A percentile compares a stretch with the other conserved stretches of the same genome.
phyloP scores from a whole-genome alignment of 257 asterid species.

The Plantago ovata region DNA sequence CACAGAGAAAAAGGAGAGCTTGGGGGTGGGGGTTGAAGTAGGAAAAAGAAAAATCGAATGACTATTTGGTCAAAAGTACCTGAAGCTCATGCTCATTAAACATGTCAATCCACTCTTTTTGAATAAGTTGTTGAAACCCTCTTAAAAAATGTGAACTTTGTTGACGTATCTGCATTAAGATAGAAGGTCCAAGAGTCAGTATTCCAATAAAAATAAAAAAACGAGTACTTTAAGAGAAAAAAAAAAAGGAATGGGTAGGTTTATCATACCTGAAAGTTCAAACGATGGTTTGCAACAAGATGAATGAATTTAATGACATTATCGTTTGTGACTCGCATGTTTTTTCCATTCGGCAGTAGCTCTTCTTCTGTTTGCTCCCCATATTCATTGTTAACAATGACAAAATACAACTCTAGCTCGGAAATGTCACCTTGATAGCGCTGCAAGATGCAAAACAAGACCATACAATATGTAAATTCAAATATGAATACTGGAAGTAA shows the following conservation, averaged over 20 bases:
- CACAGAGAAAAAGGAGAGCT: no score
- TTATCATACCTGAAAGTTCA: slow-evolving; percentile 76
- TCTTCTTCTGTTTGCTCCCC: slow-evolving; percentile 98
- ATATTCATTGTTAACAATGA: slow-evolving; percentile 80
- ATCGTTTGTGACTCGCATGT: slow-evolving; percentile 74
- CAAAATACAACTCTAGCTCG: slow-evolving; percentile 82
- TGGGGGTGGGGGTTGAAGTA: no score
- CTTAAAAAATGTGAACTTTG: slow-evolving; percentile 90
- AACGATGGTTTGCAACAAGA: slow-evolving; percentile 88
- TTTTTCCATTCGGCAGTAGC: slow-evolving; percentile 83
- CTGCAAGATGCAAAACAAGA: slow-evolving; percentile 45
- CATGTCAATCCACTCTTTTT: slow-evolving; percentile 92
- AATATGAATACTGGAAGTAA: neutral
- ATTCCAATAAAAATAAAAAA: slow-evolving; percentile 13
- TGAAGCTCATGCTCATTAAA: slow-evolving; percentile 97
- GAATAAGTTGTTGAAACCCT: slow-evolving; percentile 91
- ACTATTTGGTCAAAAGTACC: slow-evolving; percentile 49
- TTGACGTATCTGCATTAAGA: slow-evolving; percentile 73
- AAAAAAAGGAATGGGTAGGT: slow-evolving; percentile 7
- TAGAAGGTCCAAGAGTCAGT: slow-evolving; percentile 14
- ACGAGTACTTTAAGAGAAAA: slow-evolving; percentile 9
- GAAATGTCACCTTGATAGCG: slow-evolving; percentile 72
- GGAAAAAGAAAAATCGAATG: no score
- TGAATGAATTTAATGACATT: slow-evolving; percentile 93
- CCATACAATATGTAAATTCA: slow-evolving; percentile 7